Conservation (phyloP, 75 land plant genomes). For the Pseudotsuga menziesii region DNA sequence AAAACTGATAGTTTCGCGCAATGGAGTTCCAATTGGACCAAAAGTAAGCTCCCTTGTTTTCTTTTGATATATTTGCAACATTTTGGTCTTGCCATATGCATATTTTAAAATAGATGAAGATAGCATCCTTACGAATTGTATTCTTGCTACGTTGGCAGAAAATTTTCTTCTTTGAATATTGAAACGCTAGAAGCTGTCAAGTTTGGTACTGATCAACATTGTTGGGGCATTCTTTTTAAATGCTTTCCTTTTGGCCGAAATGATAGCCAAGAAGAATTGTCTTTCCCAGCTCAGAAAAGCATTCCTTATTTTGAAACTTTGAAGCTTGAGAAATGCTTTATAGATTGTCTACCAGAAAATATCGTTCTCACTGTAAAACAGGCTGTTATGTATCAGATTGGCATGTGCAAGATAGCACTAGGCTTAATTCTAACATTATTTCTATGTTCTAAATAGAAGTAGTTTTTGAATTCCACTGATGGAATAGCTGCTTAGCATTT, state of each 20-base stretch:
- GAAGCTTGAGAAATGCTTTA: background rate
- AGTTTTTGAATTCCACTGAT: background rate
- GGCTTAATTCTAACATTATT: background rate
- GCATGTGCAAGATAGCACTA: background rate
- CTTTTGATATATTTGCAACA: too few species aligned
- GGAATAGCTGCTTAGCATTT: background rate
- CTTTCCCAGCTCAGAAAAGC: background rate
- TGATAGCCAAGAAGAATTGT: background rate
- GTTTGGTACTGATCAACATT: background rate
- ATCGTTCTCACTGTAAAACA: background rate
- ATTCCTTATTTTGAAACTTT: background rate
- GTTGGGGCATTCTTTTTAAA: background rate
- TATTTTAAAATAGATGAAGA: too few species aligned
- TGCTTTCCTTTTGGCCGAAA: background rate
- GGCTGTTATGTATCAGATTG: background rate
- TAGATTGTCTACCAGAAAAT: background rate
- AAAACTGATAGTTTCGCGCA: slow-evolving; percentile 33
- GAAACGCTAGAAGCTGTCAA: background rate
- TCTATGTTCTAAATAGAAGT: background rate
- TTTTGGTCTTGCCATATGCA: too few species aligned
- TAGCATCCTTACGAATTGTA: too few species aligned
- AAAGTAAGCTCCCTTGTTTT: slow-evolving; percentile 19
- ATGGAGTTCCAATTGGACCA: slow-evolving; percentile 76
- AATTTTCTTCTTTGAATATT: too few species aligned
- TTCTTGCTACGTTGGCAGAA: too few species aligned